These are phyloP conservation scores for Cryptosporidium felis DNA, from an alignment of 169 alveolate species.

Conservation along the genomic window DNA sequence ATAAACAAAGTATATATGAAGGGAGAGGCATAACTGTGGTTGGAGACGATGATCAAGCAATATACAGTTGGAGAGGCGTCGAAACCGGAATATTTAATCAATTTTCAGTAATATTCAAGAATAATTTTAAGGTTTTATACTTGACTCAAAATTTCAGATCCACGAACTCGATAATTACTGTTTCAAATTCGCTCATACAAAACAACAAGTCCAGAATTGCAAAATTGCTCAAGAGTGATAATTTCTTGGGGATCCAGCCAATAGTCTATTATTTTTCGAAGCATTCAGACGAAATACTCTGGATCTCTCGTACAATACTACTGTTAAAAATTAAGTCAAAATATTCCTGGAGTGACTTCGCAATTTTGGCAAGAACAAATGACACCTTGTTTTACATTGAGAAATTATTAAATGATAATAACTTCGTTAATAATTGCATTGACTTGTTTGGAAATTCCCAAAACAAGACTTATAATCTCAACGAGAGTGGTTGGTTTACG, in stretches of 20 bases:
- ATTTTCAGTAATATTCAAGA: constrained; percentile 51
- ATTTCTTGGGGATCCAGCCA: constrained; percentile 70
- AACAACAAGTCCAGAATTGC: constrained; percentile 72
- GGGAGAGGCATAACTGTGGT: constrained; percentile 78
- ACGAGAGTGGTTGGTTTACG: constrained; percentile 3
- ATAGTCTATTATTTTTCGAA: constrained; percentile 70
- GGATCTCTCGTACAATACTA: constrained; percentile 74
- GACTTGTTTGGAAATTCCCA: constrained; percentile 24
- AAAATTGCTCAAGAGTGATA: constrained; percentile 73
- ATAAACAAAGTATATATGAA: too few species aligned
- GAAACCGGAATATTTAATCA: constrained; percentile 73
- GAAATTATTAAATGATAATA: constrained; percentile 69
- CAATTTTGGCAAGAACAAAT: constrained; percentile 80
- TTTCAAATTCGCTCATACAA: constrained; percentile 68
- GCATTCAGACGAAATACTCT: constrained; percentile 74
- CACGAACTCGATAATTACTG: constrained; percentile 73
- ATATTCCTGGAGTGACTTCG: constrained; percentile 81
- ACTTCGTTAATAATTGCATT: constrained; percentile 49
- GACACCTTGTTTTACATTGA: constrained; percentile 72
- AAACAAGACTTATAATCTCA: neutral
- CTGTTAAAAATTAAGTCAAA: constrained; percentile 54
- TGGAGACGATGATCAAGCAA: constrained; percentile 86
- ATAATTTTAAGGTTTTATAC: constrained; percentile 46
- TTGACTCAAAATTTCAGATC: constrained; percentile 78
- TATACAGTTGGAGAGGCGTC: constrained; percentile 83